phyloP scores from a whole-genome alignment of 441 rosid species.

The Biscutella laevigata region DNA sequence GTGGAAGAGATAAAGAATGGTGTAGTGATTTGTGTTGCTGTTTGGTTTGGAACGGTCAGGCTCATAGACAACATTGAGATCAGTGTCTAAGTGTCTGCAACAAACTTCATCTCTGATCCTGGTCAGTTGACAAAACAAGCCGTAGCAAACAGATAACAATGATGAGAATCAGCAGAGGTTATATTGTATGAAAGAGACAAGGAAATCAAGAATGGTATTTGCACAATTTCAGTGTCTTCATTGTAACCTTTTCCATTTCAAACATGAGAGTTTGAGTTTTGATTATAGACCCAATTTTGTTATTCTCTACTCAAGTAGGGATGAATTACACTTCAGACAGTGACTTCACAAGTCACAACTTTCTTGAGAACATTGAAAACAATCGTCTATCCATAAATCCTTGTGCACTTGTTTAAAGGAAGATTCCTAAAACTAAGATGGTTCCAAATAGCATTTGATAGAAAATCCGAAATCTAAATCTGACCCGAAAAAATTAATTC shows the following conservation, averaged over 20 bases:
- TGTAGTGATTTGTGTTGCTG: slow-evolving; percentile 67
- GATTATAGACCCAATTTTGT: background rate
- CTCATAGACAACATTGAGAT: slow-evolving; percentile 81
- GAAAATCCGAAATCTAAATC: no score
- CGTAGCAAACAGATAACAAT: background rate
- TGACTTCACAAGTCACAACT: no score
- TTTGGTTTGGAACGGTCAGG: slow-evolving; percentile 75
- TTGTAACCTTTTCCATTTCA: background rate
- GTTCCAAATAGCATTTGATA: no score
- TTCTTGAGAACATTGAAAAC: no score
- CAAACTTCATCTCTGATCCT: no score
- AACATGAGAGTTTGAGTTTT: background rate
- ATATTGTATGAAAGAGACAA: background rate
- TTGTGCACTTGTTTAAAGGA: no score
- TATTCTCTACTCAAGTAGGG: background rate
- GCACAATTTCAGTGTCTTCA: background rate
- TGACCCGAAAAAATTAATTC: no score
- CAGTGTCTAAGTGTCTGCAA: background rate
- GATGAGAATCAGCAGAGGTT: no score
- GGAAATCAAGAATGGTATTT: background rate
- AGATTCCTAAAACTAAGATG: no score
- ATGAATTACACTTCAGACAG: background rate
- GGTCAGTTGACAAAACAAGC: background rate
- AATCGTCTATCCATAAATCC: no score
- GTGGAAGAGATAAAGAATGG: slow-evolving; percentile 50